Evolutionary conservation across 2,329 filamentous ascomycete species (phyloP), one percentile per base, ranked within the genome.

Genomic region (Aspergillus caelatus): DNA sequence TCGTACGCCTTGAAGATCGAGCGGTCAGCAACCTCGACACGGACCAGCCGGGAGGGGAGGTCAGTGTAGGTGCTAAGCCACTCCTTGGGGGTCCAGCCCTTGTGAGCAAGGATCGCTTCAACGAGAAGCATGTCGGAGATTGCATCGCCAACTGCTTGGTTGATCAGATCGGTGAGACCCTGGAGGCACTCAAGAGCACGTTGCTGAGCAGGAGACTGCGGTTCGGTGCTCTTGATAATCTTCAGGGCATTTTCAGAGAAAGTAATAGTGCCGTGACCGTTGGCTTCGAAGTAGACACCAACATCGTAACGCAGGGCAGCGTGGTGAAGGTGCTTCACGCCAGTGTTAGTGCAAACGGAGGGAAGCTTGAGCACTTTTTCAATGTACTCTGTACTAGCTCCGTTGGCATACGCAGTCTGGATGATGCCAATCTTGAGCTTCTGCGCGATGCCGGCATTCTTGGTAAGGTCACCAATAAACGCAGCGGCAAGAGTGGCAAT

Each of bases 251-350:
- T 89, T 62, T 91, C 87, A 1, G 92, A 96, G 84, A 99, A 99
- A 60, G 98, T 89, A 41, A 98, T 91, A 11, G 95, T 99, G 68
- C 95, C 95, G 79, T 99, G 95, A 34, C 95, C 95, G 76, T 99
- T 99, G 68, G 95, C 95, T 82, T 99, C 95, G 74, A 99, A 99
- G 83, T 99, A 99, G 58, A 98, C 93, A 62, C 95, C 95, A 61
- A 98, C 89, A 73, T 99, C 95, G 72, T 96, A 97, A 69, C 94
- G 92, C 73, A 92, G 89, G 45, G 95, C 95, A n/a, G 93, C 95
- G 75, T 98, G 95, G 81, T 99, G 95, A 67, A 99, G 86, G 80
- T 97, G 92, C 84, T 99, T 99, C 66, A 99, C 95, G 69, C 95
- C 95, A 0, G 95, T 99, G 16, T 93, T 89, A 1, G 95, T 98